A percentile compares a stretch with the other conserved stretches of the same genome.
Conservation (phyloP, 176 grass and related monocot species). For the Phoenix dactylifera region DNA sequence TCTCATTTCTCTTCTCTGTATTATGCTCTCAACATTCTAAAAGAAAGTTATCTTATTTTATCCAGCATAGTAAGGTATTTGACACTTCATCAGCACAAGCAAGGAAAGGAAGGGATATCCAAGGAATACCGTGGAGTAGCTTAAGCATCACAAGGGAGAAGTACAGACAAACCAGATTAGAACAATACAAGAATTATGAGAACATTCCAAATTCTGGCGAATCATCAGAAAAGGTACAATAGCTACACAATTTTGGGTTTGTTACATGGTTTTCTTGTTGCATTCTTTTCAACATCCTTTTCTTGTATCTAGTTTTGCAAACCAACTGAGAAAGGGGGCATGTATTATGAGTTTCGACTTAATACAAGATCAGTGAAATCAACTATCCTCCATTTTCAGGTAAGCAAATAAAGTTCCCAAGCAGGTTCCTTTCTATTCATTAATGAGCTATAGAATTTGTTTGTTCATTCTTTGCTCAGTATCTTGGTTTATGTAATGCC, state of each 20-base stretch:
- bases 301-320: slow-evolving; percentile 62
- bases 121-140: slow-evolving; percentile 91
- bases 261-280: neutral
- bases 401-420: slow-evolving; percentile 7
- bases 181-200: slow-evolving; percentile 97
- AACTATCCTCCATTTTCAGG: slow-evolving; percentile 96
- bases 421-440: too few relatives aligned
- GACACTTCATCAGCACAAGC: slow-evolving; percentile 78
- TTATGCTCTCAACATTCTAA: slow-evolving; percentile 12
- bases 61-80: slow-evolving; percentile 51
- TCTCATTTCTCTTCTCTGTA: slow-evolving; percentile 3
- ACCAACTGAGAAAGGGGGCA: slow-evolving; percentile 50
- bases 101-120: slow-evolving; percentile 90
- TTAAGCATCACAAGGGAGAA: slow-evolving; percentile 66
- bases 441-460: too few relatives aligned
- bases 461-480: too few relatives aligned
- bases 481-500: too few relatives aligned
- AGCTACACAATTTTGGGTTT: neutral
- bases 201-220: slow-evolving; percentile 72
- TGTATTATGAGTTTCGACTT: slow-evolving; percentile 68
- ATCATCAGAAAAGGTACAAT: slow-evolving; percentile 61
- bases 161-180: slow-evolving; percentile 81
- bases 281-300: slow-evolving; percentile 1
- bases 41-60: slow-evolving; percentile 6
- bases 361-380: slow-evolving; percentile 95